Conservation (phyloP, 169 alveolate genomes). For the Blepharisma undulans region DNA sequence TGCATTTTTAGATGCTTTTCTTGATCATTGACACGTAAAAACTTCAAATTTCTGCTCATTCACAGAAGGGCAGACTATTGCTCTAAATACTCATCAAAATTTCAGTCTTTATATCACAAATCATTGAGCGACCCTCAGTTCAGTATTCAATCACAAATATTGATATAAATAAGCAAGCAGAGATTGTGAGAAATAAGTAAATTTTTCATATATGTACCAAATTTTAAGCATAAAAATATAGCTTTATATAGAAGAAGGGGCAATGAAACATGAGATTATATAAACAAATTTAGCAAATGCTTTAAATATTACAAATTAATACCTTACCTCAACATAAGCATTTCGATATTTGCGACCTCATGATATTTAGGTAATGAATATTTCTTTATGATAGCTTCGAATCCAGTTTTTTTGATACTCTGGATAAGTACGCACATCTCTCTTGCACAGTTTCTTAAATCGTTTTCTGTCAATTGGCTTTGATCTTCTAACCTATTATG, state of each 20-base stretch:
- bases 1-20: too few species aligned
- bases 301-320: neutral
- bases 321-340: neutral
- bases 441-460: slow-evolving; percentile 72
- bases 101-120: too few species aligned
- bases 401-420: slow-evolving; percentile 55
- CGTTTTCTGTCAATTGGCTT: neutral
- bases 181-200: neutral
- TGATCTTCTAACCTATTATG: neutral
- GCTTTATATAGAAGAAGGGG: too few species aligned
- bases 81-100: too few species aligned
- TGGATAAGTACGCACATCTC: slow-evolving; percentile 65
- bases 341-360: slow-evolving; percentile 60
- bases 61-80: too few species aligned
- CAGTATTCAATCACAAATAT: too few species aligned
- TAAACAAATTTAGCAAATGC: neutral
- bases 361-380: slow-evolving; percentile 63
- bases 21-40: too few species aligned
- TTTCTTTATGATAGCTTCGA: slow-evolving; percentile 73
- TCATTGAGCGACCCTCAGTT: too few species aligned
- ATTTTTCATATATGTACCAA: neutral
- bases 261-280: too few species aligned
- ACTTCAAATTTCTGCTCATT: too few species aligned
- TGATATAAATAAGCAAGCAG: too few species aligned
- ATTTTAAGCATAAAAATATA: too few species aligned